Base-by-base conservation (phyloP, 1,139 yeast species). In the Diutina catenulata region DNA sequence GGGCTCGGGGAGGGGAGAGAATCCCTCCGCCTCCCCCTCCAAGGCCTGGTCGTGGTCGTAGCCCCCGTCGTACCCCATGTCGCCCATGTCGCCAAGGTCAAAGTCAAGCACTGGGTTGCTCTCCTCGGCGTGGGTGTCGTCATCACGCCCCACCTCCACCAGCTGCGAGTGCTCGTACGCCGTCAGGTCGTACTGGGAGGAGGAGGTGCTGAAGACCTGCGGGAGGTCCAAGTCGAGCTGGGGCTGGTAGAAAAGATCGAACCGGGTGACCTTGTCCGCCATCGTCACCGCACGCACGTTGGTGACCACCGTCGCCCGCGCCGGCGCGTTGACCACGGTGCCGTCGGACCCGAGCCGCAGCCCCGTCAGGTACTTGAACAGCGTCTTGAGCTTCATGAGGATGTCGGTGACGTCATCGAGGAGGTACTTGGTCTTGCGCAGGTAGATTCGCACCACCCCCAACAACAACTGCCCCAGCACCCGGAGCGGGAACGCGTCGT, bases 391-490 rank as follows among this genome's bases (percentile, higher is more conserved):
- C 51, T 78, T 80, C 44, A 76, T 60, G 41, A 88, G 61, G 2
- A 88, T 80, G 47, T 84, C 94, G 38, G 76, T 73, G 31, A 87
- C 91, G 52, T 91, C 98, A 43, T 86, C 93, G 38, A 83, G 64
- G 33, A 91, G 64, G 48, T 84, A 83, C 47, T 80, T 79, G 19
- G 96, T 87, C 58, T 88, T 86, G 43, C 93, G 68, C 24, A 91
- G 80, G 57, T 87, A 88, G 18, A 91, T 88, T 42, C 87, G 69
- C 24, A 87, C 94, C 10, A 91, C 86, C 37, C 97, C 97, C 40
- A 83, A 75, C 38, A 91, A 64, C 41, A 88, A 64, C 51, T 87
- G 96, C 7, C 96, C 95, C 1, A 95, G 83, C 28, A 87, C 66
- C 43, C 97, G 67, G 39, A 91, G 64, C 0, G 96, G 86, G 42